phyloP scores from a whole-genome alignment of 805 yeast genomes.

The Schizosaccharomyces cryophilus region DNA sequence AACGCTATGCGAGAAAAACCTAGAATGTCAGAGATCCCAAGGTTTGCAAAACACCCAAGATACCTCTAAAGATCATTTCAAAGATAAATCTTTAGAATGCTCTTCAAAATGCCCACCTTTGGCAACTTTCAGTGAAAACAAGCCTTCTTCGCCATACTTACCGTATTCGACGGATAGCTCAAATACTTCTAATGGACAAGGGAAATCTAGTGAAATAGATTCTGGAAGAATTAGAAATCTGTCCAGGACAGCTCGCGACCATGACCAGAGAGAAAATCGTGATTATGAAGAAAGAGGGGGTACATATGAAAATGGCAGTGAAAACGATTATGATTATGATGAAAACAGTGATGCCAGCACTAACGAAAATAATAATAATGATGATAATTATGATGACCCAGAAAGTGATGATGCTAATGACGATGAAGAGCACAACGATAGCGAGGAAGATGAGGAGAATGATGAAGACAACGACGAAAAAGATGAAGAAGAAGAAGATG shows the following conservation, averaged over 20 bases:
- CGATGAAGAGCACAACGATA: conserved; percentile 8
- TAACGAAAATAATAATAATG: conserved; percentile 2
- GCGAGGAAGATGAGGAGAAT: conserved; percentile 6
- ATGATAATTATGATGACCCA: conserved; percentile 6
- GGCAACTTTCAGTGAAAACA: too few species aligned
- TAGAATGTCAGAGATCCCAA: too few species aligned
- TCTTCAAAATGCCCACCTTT: too few species aligned
- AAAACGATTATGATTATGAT: not conserved
- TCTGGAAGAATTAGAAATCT: not conserved
- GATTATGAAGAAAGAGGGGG: not conserved
- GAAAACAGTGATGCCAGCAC: not conserved
- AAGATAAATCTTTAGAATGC: too few species aligned
- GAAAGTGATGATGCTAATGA: conserved; percentile 6
- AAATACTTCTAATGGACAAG: too few species aligned
- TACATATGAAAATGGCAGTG: not conserved
- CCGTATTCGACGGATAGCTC: too few species aligned
- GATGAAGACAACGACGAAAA: conserved; percentile 6
- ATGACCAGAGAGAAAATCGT: not conserved
- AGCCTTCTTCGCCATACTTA: too few species aligned
- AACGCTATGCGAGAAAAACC: too few species aligned
- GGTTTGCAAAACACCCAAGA: too few species aligned
- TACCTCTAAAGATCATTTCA: too few species aligned
- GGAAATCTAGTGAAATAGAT: not conserved
- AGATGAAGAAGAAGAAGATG: not conserved
- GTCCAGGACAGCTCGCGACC: not conserved